These are phyloP conservation scores for Umbelopsis ramanniana DNA, from an alignment of 192 early-diverging fungal genomes.

Conservation along the genomic window DNA sequence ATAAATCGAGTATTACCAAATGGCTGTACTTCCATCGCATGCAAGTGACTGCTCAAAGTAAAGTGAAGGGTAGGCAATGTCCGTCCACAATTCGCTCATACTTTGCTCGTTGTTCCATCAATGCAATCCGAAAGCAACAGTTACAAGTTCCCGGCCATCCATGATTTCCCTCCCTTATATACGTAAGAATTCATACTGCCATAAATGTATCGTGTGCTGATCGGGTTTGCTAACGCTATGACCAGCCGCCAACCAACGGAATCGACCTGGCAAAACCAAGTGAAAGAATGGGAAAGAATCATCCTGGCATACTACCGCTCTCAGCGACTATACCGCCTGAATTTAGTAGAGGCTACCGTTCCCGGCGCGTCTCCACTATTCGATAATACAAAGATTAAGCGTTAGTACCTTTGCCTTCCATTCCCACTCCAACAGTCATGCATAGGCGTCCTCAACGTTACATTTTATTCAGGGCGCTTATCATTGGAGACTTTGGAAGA, in stretches of 20 bases:
- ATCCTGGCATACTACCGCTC: conserved; percentile 74
- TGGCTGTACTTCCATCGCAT: too few relatives aligned
- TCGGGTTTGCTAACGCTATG: neutral
- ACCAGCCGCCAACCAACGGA: conserved; percentile 77
- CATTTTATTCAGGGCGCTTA: conserved; percentile 49
- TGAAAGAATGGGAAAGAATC: conserved; percentile 77
- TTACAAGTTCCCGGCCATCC: conserved; percentile 74
- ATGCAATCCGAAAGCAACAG: neutral
- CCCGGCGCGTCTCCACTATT: conserved; percentile 60
- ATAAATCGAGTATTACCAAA: too few relatives aligned
- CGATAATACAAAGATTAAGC: conserved; percentile 68
- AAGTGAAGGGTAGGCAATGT: neutral
- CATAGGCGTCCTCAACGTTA: too few relatives aligned
- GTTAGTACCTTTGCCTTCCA: conserved; percentile 48
- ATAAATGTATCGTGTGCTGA: neutral
- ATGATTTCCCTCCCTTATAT: conserved; percentile 93
- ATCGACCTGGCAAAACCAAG: conserved; percentile 84
- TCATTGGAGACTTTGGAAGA: conserved; percentile 68
- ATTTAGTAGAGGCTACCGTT: conserved; percentile 60
- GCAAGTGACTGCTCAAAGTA: neutral
- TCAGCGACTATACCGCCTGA: conserved; percentile 64
- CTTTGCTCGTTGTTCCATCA: neutral
- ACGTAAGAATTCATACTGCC: conserved; percentile 59
- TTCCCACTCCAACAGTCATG: neutral
- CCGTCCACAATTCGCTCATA: too few relatives aligned